A percentile compares a stretch with the other conserved stretches of the same genome.
These are phyloP conservation scores for Sugiyamaella xylanicola DNA, from an alignment of 1,139 yeast genomes.

Conservation along the genomic window DNA sequence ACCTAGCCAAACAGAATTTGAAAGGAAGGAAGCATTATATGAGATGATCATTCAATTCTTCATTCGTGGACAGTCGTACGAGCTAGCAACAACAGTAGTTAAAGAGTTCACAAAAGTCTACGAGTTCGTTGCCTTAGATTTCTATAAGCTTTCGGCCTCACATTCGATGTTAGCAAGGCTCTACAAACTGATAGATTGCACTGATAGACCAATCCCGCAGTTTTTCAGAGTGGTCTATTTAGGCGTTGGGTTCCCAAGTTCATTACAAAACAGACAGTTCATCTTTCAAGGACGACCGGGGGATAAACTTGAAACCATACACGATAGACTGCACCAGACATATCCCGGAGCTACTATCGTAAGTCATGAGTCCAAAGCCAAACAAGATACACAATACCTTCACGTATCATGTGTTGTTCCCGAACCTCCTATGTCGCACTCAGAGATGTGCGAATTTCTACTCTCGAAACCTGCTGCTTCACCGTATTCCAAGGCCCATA, in stretches of 20 bases:
- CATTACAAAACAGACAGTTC: slow-evolving; percentile 73
- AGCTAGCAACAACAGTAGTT: slow-evolving; percentile 74
- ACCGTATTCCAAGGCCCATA: slow-evolving; percentile 36
- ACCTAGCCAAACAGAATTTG: slow-evolving; percentile 79
- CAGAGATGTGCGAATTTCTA: slow-evolving; percentile 22
- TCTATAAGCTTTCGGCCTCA: slow-evolving; percentile 73
- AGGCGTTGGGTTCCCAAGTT: slow-evolving; percentile 82
- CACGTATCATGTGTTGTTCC: slow-evolving; percentile 78
- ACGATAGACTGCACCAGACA: slow-evolving; percentile 69
- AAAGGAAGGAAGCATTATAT: slow-evolving; percentile 73
- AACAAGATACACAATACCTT: slow-evolving; percentile 70
- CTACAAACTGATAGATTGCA: slow-evolving; percentile 66
- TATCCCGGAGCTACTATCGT: slow-evolving; percentile 85
- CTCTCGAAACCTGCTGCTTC: slow-evolving; percentile 36
- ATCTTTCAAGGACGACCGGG: slow-evolving; percentile 86
- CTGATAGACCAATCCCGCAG: slow-evolving; percentile 71
- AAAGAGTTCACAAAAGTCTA: slow-evolving; percentile 78
- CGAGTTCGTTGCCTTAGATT: slow-evolving; percentile 71
- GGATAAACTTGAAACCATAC: slow-evolving; percentile 84
- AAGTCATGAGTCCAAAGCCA: slow-evolving; percentile 65
- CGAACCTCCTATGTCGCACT: slow-evolving; percentile 6
- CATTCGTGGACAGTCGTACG: slow-evolving; percentile 70
- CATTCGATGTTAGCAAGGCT: slow-evolving; percentile 69
- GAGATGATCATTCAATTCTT: slow-evolving; percentile 74
- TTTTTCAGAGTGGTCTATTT: slow-evolving; percentile 78